Evolutionary conservation across 2,329 filamentous ascomycete genomes (phyloP).

Genomic region (Daldinia sp.): DNA sequence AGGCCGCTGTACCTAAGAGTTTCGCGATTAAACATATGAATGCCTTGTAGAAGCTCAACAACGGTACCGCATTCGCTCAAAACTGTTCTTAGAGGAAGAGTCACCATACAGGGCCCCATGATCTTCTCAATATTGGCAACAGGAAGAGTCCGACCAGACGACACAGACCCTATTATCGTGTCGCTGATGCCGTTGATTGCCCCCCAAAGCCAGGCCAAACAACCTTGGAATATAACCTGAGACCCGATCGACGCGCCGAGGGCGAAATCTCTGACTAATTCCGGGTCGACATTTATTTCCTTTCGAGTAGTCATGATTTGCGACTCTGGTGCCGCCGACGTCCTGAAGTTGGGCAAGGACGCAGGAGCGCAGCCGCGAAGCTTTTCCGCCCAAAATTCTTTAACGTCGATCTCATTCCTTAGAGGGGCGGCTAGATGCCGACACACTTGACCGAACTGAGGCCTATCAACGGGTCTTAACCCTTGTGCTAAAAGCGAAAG

Average conservation of each 20-base stretch:
- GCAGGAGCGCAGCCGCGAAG: conserved; percentile 68
- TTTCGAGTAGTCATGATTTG: conserved; percentile 48
- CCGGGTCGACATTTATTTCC: conserved; percentile 53
- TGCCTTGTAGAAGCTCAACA: conserved; percentile 70
- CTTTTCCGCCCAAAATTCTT: conserved; percentile 77
- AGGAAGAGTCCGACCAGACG: conserved; percentile 83
- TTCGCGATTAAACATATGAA: conserved; percentile 75
- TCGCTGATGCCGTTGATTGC: conserved; percentile 74
- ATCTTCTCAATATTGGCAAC: conserved; percentile 77
- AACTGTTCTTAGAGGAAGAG: conserved; percentile 78
- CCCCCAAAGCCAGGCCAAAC: conserved; percentile 73
- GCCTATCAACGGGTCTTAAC: conserved; percentile 54
- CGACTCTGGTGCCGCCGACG: conserved; percentile 47
- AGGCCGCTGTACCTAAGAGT: conserved; percentile 73
- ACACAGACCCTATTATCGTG: conserved; percentile 80
- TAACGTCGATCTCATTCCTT: conserved; percentile 55
- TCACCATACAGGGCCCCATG: conserved; percentile 83
- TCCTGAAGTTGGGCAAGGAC: conserved; percentile 70
- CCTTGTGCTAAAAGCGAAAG: conserved; percentile 64
- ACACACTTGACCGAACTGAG: conserved; percentile 72
- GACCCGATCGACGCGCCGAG: conserved; percentile 64
- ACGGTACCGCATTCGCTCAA: conserved; percentile 64
- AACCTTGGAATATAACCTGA: conserved; percentile 82
- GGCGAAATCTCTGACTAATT: conserved; percentile 54
- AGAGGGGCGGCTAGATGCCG: conserved; percentile 54